These are phyloP conservation scores for Alternaria metachromatica DNA, from an alignment of 2,329 filamentous ascomycete genomes.

Conservation along the genomic window DNA sequence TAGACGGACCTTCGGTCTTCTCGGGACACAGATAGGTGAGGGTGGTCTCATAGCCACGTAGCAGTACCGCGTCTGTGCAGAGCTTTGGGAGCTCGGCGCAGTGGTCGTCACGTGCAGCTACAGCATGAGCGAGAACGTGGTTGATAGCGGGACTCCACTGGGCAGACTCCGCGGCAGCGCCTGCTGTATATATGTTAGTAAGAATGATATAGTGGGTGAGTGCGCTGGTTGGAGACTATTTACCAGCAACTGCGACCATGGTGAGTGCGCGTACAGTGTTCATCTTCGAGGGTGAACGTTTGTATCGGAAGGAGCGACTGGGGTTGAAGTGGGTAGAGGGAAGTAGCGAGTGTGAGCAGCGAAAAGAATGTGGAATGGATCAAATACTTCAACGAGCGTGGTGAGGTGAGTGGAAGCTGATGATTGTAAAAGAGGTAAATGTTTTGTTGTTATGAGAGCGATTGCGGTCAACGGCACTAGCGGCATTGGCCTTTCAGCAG, in stretches of 20 bases:
- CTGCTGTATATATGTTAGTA: constrained; percentile 5
- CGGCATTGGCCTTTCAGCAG: neutral
- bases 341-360: neutral
- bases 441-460: constrained; percentile 7
- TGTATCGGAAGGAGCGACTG: neutral
- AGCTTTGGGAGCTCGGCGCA: constrained; percentile 26
- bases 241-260: constrained; percentile 18
- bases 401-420: neutral
- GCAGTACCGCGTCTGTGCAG: constrained; percentile 27
- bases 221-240: neutral
- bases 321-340: neutral
- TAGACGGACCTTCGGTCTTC: constrained; percentile 9
- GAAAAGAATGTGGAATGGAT: neutral
- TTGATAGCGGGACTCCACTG: constrained; percentile 9
- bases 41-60: constrained; percentile 23
- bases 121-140: neutral
- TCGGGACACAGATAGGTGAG: constrained; percentile 33
- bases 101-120: constrained; percentile 11
- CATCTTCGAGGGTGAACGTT: constrained; percentile 11
- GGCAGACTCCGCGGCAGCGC: constrained; percentile 14
- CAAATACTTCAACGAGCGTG: constrained; percentile 4
- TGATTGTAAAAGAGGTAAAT: neutral
- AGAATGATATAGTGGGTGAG: neutral
- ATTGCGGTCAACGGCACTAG: constrained; percentile 6
- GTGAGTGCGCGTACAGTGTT: constrained; percentile 11